phyloP scores from a whole-genome alignment of 495 filamentous ascomycete species.

The Pseudevernia furfuracea region DNA sequence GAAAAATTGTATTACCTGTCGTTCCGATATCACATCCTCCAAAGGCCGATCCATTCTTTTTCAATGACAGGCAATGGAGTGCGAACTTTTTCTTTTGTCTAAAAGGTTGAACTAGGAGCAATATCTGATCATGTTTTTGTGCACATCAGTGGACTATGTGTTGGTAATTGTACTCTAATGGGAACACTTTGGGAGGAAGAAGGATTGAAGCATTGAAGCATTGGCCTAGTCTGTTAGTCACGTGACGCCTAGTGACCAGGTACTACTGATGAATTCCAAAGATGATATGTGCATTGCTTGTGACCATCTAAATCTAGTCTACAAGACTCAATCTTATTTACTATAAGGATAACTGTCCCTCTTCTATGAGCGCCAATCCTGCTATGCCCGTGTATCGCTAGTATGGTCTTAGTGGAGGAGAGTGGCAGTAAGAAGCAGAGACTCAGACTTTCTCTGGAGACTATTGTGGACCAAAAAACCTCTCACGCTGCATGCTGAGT shows the following conservation, averaged over 20 bases:
- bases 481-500: background rate
- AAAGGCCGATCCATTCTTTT: conserved; percentile 67
- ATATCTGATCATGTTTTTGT: background rate
- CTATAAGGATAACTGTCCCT: background rate
- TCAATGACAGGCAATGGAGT: background rate
- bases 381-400: background rate
- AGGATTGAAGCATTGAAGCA: background rate
- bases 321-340: background rate
- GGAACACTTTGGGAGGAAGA: background rate
- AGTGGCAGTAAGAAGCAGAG: background rate
- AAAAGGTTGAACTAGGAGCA: background rate
- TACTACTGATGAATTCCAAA: background rate
- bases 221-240: background rate
- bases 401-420: background rate
- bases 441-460: background rate
- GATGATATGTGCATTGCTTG: background rate
- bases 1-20: conserved; percentile 48
- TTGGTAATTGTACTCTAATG: background rate
- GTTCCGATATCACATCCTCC: conserved; percentile 78
- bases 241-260: background rate
- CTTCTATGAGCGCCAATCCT: background rate
- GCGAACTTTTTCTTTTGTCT: background rate
- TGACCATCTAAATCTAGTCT: background rate
- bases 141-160: background rate
- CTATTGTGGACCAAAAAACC: background rate